Evolutionary conservation across 306 rosid genomes (phyloP), one percentile per base, ranked within the genome.

Genomic region (Bauhinia variegata): DNA sequence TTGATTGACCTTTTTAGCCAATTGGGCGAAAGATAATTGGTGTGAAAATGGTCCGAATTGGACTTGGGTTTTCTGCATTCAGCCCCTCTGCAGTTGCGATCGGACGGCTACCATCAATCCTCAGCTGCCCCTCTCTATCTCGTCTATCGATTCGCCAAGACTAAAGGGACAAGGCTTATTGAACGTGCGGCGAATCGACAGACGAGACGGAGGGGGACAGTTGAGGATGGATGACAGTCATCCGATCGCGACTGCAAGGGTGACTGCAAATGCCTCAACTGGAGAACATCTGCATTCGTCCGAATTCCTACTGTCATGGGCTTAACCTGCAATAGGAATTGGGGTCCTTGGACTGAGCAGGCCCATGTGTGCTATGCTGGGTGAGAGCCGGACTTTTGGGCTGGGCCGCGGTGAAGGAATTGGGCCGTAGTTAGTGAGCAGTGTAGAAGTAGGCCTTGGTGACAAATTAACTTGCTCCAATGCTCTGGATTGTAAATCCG

Each of bases 391-490:
- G n/a, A 92, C 47, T 47, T 82, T 92, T 74, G 97, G 96, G 78
- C 97, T 93, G 62, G 97, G 98, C 76, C 97, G 71, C 8, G 97
- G 96, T 63, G 97, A 92, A 0, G 96, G 97, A 75, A 92, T 82
- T 75, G 97, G 97, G 75, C 96, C 96, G 17, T 63, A 82, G 33
- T 62, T 71, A 4, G 39, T 43, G 5, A 23, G 8, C 3, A 74
- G 11, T 50, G 72, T 74, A 33, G 75, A 19, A 66, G 49, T 82
- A 42, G 85, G 79, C 23, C 89, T 75, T 0, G 97, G 97, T 0
- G 97, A 92, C 52, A 92, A 68, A 63, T 82, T 75, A 36, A 92
- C 92, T 14, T 92, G 96, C 74, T 92, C 97, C 74, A 92, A 54
- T 8, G 97, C 97, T 33, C 79, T 89, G 1, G 85, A 75, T 54